Evolutionary conservation across 352 stramenopile species (phyloP).

Genomic region (Aphanomyces invadans): DNA sequence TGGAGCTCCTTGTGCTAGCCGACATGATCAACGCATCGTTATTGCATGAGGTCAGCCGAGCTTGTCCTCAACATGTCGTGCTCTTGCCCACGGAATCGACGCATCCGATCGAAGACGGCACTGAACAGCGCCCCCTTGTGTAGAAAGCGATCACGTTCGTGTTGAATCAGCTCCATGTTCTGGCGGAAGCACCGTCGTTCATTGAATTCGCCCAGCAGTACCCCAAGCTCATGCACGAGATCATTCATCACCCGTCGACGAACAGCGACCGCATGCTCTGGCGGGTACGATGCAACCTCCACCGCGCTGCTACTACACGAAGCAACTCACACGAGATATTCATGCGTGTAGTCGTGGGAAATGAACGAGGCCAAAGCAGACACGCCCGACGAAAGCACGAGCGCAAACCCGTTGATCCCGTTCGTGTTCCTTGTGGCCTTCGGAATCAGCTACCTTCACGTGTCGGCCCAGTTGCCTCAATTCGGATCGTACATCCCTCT

Average conservation of each 20-base stretch:
- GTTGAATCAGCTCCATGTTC: slow-evolving; percentile 11
- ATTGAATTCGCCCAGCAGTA: slow-evolving; percentile 11
- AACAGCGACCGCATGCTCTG: slow-evolving; percentile 14
- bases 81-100: too few relatives aligned
- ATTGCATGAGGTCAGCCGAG: slow-evolving; percentile 52
- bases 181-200: slow-evolving; percentile 16
- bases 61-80: too few relatives aligned
- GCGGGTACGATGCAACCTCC: neutral
- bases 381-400: neutral
- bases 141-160: slow-evolving; percentile 19
- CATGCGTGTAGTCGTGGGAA: neutral
- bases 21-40: slow-evolving; percentile 49
- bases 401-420: slow-evolving; percentile 6
- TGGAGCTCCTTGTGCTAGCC: slow-evolving; percentile 53
- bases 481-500: neutral
- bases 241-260: slow-evolving; percentile 18
- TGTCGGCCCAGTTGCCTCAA: slow-evolving; percentile 11
- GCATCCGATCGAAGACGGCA: too few relatives aligned
- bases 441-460: neutral
- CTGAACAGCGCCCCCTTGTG: too few relatives aligned
- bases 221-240: slow-evolving; percentile 11
- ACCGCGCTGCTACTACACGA: too few relatives aligned
- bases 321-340: neutral
- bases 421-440: slow-evolving; percentile 12
- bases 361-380: neutral